A percentile compares a stretch with the other conserved stretches of the same genome.
These are phyloP conservation scores for Yamadazyma atlantica DNA, from an alignment of 1,139 yeast genomes.

Conservation along the genomic window DNA sequence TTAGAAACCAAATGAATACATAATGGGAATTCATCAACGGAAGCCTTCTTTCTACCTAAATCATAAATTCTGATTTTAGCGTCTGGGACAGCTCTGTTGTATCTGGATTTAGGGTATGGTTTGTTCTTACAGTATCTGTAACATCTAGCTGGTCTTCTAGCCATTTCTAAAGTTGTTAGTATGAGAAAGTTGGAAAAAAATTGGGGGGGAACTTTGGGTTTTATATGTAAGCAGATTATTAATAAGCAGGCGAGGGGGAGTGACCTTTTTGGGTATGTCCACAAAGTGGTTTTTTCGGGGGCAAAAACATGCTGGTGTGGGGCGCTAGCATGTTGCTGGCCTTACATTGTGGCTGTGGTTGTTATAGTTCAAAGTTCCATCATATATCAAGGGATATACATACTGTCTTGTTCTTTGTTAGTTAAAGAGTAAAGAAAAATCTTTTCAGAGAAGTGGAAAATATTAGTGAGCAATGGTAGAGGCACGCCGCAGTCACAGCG, in stretches of 20 bases:
- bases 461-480: slow-evolving; percentile 2
- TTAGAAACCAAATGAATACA: slow-evolving; percentile 99
- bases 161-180: slow-evolving; percentile 72
- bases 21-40: slow-evolving; percentile 99
- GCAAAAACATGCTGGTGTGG: too few species aligned
- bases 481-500: slow-evolving; percentile 4
- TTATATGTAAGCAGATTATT: slow-evolving; percentile 2
- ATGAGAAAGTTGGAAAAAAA: slow-evolving; percentile 7
- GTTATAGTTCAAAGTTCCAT: neutral
- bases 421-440: slow-evolving; percentile 5
- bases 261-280: too few species aligned
- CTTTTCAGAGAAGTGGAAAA: slow-evolving; percentile 1
- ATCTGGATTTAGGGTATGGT: slow-evolving; percentile 99
- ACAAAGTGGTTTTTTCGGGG: too few species aligned
- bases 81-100: slow-evolving; percentile 99
- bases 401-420: slow-evolving; percentile 5
- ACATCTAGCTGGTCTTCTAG: slow-evolving; percentile 99
- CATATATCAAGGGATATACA: slow-evolving; percentile 2
- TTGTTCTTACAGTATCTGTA: slow-evolving; percentile 99
- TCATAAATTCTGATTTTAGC: slow-evolving; percentile 98
- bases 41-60: slow-evolving; percentile 99
- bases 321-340: too few species aligned
- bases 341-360: too few species aligned
- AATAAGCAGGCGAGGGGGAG: too few species aligned
- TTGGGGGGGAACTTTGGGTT: neutral